Evolutionary conservation across 2,329 filamentous ascomycete genomes (phyloP), one percentile per base, ranked within the genome.

Genomic region (Blastomyces gilchristii): DNA sequence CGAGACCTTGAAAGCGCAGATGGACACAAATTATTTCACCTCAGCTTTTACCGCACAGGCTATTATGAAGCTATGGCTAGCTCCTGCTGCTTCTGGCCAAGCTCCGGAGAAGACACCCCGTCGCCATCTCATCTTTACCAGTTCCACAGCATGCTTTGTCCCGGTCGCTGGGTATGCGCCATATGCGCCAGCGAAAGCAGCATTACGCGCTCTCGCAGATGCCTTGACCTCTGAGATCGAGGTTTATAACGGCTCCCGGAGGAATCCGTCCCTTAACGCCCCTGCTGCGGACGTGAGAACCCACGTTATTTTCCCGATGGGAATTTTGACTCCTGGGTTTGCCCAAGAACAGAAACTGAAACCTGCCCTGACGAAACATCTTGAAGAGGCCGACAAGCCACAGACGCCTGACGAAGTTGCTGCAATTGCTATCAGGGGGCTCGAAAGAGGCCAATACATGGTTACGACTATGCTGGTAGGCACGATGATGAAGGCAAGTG

Each of bases 21-120:
- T 96, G 90, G 90, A 96, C 71, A 84, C 93, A 68, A 93, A 97
- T 77, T 97, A 90, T 79, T 96, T 87, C 82, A 89, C 90, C 58
- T 86, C 87, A 39, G 87, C 88, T 50, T 94, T 96, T 74, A 89
- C 96, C 77, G 88, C 91, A 47, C 91, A 95, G 72, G 86, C 90
- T 25, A 85, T 88, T 22, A 78, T 97, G 65, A 83, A 82, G 60
- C 82, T 84, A 65, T 97, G 93, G 93, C 83, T 91, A 54, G 75
- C 74, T 16, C 72, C 77, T 7, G 63, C 72, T 57, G 45, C 67
- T 11, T 69, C 71, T 1, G 71, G 70, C 57, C 57, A 63, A 22
- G 66, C 67, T 69, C 68, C 64, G 58, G 74, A 72, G 65, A 67
- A 67, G 67, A 66, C 74, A 68, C 69, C 72, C 41, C 71, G 70